Base-by-base conservation (phyloP, 805 yeast genomes). In the Candida pseudofarinosa region DNA sequence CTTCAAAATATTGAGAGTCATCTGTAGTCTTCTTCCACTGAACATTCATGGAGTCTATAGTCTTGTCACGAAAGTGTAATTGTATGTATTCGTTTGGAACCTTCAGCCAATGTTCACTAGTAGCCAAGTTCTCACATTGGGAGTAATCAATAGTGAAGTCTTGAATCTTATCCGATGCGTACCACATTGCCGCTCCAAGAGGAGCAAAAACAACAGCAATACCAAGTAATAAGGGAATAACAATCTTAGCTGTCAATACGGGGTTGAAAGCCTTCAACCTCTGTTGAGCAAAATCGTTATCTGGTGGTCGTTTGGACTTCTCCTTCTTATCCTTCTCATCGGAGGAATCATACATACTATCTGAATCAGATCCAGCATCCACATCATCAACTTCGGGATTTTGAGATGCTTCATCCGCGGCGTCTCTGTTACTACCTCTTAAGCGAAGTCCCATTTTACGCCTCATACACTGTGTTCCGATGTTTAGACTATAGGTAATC, bases 191-290 rank as follows among this genome's bases (percentile, higher is more conserved):
- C 3, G 69, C 75, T 3, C 76, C 76, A 16, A 71, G 49, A 0
- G 76, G 76, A 6, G 66, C 63, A 49, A 90, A 89, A 3, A 93
- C 73, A 17, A 88, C 69, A 1, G 95, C 88, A 35, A 87, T 67
- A 18, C 85, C 50, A 38, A 89, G 73, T 43, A 93, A 72, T 40
- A 91, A 70, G 2, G 98, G 98, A 36, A 93, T 75, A 37, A 91
- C 97, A 14, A 95, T 83, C 51, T 82, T 82, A 13, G 98, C 97
- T 1, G 97, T 86, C 43, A 93, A 76, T 42, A 93, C 88, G 1
- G 98, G 99, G 53, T 80, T 85, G 85, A 84, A 80, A 40, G 85
- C 83, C 58, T 80, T 79, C 52, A 80, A 67, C 44, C 85, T 66
- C 63, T 80, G 85, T 52, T 85, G 95, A 56, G 90, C 75, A 57